A percentile compares a stretch with the other conserved stretches of the same genome.
Evolutionary conservation across 2,329 filamentous ascomycete species (phyloP).

Genomic region (Clonostachys sp.): DNA sequence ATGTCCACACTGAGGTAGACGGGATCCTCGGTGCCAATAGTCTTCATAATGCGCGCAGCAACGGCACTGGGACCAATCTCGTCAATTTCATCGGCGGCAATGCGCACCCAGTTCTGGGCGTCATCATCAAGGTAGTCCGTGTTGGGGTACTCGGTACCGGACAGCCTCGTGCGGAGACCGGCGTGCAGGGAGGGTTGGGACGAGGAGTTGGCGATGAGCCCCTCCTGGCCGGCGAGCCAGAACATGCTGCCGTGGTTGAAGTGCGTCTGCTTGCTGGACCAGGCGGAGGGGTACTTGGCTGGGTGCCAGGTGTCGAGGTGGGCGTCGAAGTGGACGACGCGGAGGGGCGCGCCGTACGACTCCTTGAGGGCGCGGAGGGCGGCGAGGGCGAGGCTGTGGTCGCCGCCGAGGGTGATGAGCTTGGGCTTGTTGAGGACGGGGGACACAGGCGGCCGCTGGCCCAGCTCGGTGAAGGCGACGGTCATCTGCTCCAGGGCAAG

Average conservation of each 20-base stretch:
- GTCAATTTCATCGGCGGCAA: constrained; percentile 77
- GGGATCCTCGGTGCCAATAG: constrained; percentile 68
- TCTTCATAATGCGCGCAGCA: constrained; percentile 70
- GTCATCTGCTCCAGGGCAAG: constrained; percentile 82
- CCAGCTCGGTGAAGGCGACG: constrained; percentile 70
- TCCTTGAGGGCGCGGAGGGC: constrained; percentile 62
- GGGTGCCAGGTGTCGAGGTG: constrained; percentile 88
- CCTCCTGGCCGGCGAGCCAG: constrained; percentile 75
- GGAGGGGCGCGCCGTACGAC: constrained; percentile 57
- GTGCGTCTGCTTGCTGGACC: constrained; percentile 38
- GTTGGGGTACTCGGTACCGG: constrained; percentile 47
- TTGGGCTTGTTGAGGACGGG: constrained; percentile 35
- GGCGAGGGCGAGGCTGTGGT: constrained; percentile 67
- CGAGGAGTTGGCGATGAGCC: constrained; percentile 64
- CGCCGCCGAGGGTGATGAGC: constrained; percentile 67
- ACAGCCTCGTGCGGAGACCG: constrained; percentile 70
- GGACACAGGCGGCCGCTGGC: constrained; percentile 26
- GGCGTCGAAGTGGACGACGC: constrained; percentile 70
- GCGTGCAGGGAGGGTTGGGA: constrained; percentile 72
- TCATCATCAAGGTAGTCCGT: constrained; percentile 61
- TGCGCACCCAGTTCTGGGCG: constrained; percentile 72
- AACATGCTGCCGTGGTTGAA: constrained; percentile 88
- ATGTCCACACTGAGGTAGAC: constrained; percentile 19
- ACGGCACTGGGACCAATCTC: constrained; percentile 66
- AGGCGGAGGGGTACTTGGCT: constrained; percentile 72